Conservation (phyloP, 2,329 filamentous ascomycete species). For the Leptographium galeiforme region DNA sequence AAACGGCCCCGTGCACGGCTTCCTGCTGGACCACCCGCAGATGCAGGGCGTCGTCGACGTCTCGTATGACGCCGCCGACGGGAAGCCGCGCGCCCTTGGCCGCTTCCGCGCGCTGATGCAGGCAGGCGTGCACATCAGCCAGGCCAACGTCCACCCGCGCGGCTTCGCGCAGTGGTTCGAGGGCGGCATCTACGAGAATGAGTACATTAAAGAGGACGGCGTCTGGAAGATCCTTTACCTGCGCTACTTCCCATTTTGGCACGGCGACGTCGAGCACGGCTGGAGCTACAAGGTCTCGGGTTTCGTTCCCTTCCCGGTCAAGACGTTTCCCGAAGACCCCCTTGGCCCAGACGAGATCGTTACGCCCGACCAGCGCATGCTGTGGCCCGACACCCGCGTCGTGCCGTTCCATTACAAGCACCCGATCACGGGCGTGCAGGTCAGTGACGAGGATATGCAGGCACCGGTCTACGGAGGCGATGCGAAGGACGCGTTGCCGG, state of each 20-base stretch:
- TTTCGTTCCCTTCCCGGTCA: constrained; percentile 36
- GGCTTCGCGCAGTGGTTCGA: constrained; percentile 45
- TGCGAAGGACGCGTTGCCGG: constrained; percentile 23
- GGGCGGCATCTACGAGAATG: constrained; percentile 44
- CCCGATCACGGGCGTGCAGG: constrained; percentile 31
- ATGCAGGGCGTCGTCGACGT: constrained; percentile 43
- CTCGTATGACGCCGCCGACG: constrained; percentile 19
- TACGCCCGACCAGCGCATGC: constrained; percentile 30
- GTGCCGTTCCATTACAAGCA: constrained; percentile 40
- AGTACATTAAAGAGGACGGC: constrained; percentile 42
- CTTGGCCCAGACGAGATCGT: constrained; percentile 37
- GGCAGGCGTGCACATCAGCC: constrained; percentile 37
- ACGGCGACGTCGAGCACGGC: constrained; percentile 36
- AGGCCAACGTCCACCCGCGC: constrained; percentile 34
- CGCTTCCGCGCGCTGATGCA: constrained; percentile 43
- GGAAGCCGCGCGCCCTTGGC: constrained; percentile 26
- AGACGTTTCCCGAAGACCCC: constrained; percentile 34
- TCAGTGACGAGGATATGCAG: constrained; percentile 31
- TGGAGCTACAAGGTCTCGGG: constrained; percentile 40
- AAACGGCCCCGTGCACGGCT: constrained; percentile 41
- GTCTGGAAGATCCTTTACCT: constrained; percentile 40
- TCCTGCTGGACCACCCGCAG: constrained; percentile 43
- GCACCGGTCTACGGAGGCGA: constrained; percentile 31
- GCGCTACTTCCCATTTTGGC: constrained; percentile 45
- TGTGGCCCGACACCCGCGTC: constrained; percentile 43